A percentile compares a stretch with the other conserved stretches of the same genome.
phyloP scores from a whole-genome alignment of 2,329 filamentous ascomycete species.

The Pyricularia grisea region DNA sequence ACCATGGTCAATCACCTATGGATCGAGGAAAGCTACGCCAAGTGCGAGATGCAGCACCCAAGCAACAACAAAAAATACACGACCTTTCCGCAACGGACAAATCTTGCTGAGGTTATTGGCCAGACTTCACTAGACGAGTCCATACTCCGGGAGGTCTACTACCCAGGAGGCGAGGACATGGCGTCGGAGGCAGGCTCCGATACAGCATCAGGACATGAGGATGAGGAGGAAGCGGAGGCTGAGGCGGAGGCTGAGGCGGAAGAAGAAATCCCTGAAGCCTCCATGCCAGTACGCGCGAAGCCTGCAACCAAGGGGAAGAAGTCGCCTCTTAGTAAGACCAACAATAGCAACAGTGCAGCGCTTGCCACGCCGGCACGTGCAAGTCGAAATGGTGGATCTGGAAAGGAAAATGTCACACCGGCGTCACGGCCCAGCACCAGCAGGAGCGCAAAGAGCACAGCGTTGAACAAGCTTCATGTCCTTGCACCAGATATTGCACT shows the following conservation, averaged over 20 bases:
- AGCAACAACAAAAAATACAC: conserved; percentile 69
- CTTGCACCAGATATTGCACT: conserved; percentile 77
- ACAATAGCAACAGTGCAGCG: conserved; percentile 9
- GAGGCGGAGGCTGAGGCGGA: conserved; percentile 4
- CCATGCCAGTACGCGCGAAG: not conserved
- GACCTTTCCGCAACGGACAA: conserved; percentile 81
- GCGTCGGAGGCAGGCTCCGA: conserved; percentile 10
- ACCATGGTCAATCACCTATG: conserved; percentile 89
- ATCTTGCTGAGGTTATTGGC: conserved; percentile 86
- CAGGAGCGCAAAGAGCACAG: conserved; percentile 81
- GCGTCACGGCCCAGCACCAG: conserved; percentile 50
- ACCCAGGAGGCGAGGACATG: conserved; percentile 48
- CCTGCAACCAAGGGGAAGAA: conserved; percentile 13
- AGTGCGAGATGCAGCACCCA: conserved; percentile 66
- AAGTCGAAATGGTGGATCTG: conserved; percentile 40
- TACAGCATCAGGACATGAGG: not conserved
- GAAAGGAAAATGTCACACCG: conserved; percentile 80
- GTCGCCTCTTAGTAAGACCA: conserved; percentile 1
- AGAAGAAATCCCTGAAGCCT: conserved; percentile 3
- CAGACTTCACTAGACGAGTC: conserved; percentile 69
- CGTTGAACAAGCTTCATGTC: conserved; percentile 65
- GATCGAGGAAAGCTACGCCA: conserved; percentile 95
- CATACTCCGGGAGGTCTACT: conserved; percentile 56
- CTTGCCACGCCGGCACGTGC: conserved; percentile 29
- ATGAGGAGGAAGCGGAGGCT: not conserved